Evolutionary conservation across 371 early-diverging fungal genomes (phyloP).

Genomic region (Mucor racemosus): DNA sequence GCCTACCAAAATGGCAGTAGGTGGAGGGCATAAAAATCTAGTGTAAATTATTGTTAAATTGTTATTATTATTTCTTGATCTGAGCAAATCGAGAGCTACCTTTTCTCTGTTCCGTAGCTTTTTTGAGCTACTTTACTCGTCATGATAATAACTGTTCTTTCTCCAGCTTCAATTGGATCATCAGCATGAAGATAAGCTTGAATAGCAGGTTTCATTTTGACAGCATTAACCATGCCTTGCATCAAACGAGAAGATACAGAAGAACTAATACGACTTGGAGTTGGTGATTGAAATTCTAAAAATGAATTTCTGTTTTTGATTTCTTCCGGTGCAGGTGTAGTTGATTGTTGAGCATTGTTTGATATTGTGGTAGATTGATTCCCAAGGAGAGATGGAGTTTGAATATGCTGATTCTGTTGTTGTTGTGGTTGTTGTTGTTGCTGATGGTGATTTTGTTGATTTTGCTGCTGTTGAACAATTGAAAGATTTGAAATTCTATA

Average conservation of each 20-base stretch:
- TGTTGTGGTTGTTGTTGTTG: constrained; percentile 15
- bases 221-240: constrained; percentile 35
- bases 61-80: constrained; percentile 43
- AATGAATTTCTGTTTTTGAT: constrained; percentile 4
- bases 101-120: constrained; percentile 80
- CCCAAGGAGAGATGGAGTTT: constrained; percentile 17
- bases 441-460: background rate
- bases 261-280: constrained; percentile 18
- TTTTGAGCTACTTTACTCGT: constrained; percentile 83
- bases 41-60: constrained; percentile 9
- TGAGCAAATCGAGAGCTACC: constrained; percentile 40
- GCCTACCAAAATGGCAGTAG: constrained; percentile 77
- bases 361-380: background rate
- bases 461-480: constrained; percentile 1
- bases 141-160: constrained; percentile 70
- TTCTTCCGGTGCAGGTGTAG: constrained; percentile 3
- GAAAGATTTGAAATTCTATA: constrained; percentile 11
- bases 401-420: constrained; percentile 5
- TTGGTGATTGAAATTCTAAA: constrained; percentile 19
- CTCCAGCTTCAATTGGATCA: constrained; percentile 51
- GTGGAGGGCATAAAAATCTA: constrained; percentile 81
- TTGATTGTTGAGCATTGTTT: background rate
- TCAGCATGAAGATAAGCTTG: constrained; percentile 40
- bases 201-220: constrained; percentile 43
- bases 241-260: constrained; percentile 29